Evolutionary conservation across 2,329 filamentous ascomycete genomes (phyloP).

Genomic region (Ilyonectria mors-panacis): DNA sequence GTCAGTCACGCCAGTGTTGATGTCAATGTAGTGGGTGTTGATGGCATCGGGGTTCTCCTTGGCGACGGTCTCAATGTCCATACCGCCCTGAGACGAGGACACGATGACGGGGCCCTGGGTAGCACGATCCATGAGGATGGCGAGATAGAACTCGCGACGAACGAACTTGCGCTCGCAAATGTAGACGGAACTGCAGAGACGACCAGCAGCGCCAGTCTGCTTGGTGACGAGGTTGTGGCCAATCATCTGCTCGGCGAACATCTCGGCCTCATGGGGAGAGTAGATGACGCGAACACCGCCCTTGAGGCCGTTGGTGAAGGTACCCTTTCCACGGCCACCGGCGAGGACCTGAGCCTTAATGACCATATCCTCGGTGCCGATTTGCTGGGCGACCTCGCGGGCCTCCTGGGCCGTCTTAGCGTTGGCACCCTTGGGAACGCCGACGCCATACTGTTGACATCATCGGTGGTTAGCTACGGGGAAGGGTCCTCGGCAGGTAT

Average conservation of each 20-base stretch:
- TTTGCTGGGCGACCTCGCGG: conserved; percentile 89
- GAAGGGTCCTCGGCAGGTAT: conserved; percentile 26
- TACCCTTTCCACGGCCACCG: conserved; percentile 97
- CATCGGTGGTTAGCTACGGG: conserved; percentile 40
- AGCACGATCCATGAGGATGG: conserved; percentile 96
- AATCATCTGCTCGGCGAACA: conserved; percentile 99
- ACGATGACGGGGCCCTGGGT: conserved; percentile 95
- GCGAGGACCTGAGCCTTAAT: conserved; percentile 99
- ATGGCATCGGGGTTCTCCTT: conserved; percentile 98
- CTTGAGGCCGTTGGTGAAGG: conserved; percentile 98
- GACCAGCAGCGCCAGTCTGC: conserved; percentile 94
- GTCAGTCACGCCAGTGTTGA: conserved; percentile 95
- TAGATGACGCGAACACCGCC: conserved; percentile 99
- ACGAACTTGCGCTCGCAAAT: conserved; percentile 99
- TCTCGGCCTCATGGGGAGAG: conserved; percentile 95
- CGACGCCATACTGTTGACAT: conserved; percentile 85
- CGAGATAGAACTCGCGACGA: conserved; percentile 98
- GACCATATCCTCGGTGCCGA: conserved; percentile 96
- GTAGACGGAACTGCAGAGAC: conserved; percentile 97
- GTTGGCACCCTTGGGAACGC: conserved; percentile 90
- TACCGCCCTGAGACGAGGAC: conserved; percentile 97
- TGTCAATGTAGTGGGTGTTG: conserved; percentile 92
- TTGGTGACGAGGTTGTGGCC: conserved; percentile 99
- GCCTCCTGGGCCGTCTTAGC: conserved; percentile 89
- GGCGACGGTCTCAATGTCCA: conserved; percentile 98